Conservation (phyloP, 1,284 basidiomycete species). For the Trichosporon sp. region DNA sequence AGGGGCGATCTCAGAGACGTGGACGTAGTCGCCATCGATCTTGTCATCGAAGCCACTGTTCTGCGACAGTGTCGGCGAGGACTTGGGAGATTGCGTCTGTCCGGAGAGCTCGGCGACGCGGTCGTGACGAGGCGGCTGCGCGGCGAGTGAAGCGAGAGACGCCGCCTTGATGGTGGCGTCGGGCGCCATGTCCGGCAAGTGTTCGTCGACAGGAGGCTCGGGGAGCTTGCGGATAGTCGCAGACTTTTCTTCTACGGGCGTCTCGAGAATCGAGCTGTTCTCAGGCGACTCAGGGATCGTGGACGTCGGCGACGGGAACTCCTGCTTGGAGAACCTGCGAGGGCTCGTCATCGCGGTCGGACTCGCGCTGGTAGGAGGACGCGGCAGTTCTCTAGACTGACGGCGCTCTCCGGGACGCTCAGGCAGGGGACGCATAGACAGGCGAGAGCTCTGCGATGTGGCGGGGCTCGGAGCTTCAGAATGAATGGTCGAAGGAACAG, state of each 20-base stretch:
- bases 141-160: conserved; percentile 12
- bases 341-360: not conserved
- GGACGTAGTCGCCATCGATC: conserved; percentile 28
- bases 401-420: not conserved
- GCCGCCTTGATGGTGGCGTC: conserved; percentile 9
- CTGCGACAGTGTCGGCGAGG: not conserved
- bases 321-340: conserved; percentile 3
- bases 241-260: not conserved
- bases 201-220: conserved; percentile 2
- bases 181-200: not conserved
- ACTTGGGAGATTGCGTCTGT: not conserved
- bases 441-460: not conserved
- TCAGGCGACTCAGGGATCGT: conserved; percentile 1
- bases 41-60: not conserved
- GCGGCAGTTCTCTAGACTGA: not conserved
- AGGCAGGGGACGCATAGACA: not conserved
- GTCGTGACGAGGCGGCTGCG: conserved; percentile 21
- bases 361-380: not conserved
- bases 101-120: conserved; percentile 21
- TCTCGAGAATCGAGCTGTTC: not conserved
- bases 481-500: not conserved
- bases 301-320: not conserved
- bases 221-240: not conserved
- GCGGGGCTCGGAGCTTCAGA: conserved; percentile 1
- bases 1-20: conserved; percentile 61